These are phyloP conservation scores for Hyphodiscus sp. DNA, from an alignment of 2,329 filamentous ascomycete species.

Conservation along the genomic window DNA sequence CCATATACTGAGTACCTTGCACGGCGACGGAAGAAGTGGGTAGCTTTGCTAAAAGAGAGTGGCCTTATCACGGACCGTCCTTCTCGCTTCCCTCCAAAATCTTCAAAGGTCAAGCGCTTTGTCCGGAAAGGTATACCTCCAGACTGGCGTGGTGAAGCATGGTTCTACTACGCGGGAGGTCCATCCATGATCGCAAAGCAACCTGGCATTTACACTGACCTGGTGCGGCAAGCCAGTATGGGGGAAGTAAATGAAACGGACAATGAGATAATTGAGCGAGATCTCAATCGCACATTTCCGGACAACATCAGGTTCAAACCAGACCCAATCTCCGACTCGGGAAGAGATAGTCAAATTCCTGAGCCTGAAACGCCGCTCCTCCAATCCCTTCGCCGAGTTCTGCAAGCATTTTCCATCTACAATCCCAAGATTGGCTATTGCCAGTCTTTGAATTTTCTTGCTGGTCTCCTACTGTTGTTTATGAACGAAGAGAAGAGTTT, in stretches of 20 bases:
- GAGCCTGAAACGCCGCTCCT: constrained; percentile 68
- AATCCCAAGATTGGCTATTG: constrained; percentile 92
- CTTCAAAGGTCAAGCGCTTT: constrained; percentile 80
- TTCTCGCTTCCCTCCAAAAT: constrained; percentile 71
- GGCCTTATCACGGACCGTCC: constrained; percentile 66
- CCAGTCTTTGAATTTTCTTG: constrained; percentile 91
- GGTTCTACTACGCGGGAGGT: constrained; percentile 94
- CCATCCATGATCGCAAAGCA: constrained; percentile 72
- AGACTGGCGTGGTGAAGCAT: constrained; percentile 89
- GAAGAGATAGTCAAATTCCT: constrained; percentile 27
- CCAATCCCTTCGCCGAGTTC: constrained; percentile 71
- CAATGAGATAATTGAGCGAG: constrained; percentile 85
- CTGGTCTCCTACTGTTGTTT: constrained; percentile 82
- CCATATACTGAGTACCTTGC: constrained; percentile 70
- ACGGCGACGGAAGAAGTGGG: constrained; percentile 76
- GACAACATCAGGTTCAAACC: constrained; percentile 91
- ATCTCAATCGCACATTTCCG: constrained; percentile 88
- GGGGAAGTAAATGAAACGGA: constrained; percentile 62
- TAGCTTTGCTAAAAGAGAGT: constrained; percentile 67
- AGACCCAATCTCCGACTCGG: constrained; percentile 26
- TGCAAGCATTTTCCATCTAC: constrained; percentile 85
- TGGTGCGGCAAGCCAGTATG: constrained; percentile 57
- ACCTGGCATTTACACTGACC: constrained; percentile 66
- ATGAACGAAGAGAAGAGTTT: constrained; percentile 87
- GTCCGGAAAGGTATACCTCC: constrained; percentile 90